Base-by-base conservation (phyloP, 2,329 filamentous ascomycete species). In the Colletotrichum cordylinicola region DNA sequence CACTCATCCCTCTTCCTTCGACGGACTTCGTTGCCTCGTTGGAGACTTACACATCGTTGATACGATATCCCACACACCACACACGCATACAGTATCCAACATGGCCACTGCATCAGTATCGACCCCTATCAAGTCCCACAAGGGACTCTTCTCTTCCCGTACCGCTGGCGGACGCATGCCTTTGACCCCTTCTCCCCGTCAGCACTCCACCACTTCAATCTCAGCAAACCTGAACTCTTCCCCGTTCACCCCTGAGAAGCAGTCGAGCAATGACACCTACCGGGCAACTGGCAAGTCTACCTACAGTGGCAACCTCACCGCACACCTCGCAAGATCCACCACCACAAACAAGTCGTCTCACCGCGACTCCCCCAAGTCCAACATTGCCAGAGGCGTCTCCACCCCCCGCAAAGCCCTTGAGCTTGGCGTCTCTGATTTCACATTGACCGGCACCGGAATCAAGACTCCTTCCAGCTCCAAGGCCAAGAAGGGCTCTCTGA, bases 161-260 rank as follows among this genome's bases (percentile, higher is more conserved):
- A 97, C 96, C 84, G 97, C 96, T 85, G 96, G 96, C 87, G 96
- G 96, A 84, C 95, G 97, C 78, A 96, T 98, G 90, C 96, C 97
- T 80, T 88, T 99, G 83, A 98, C 96, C 6, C 96, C 97, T 37
- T 98, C 96, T 74, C 97, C 97, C 74, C 92, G 93, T 79, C 91
- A 93, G 78, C 88, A 89, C 39, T 86, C 88, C 37, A 86, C 87
- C 58, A 86, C 87, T 58, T 88, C 86, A 55, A 83, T 87, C 70
- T 86, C 89, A 15, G 78, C 86, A 79, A 91, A 90, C 82, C 83
- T 90, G 75, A 89, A 91, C 83, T 92, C 92, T 15, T 96, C 94
- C n/a, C 94, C 94, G 1, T 95, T 93, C 84, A 96, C 94, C 2
- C 95, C 95, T 55, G 94, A 90, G 86, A 91, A 84, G 83, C 90